Evolutionary conservation across 176 grass and related monocot species (phyloP).

Genomic region (Triticum timopheevii): DNA sequence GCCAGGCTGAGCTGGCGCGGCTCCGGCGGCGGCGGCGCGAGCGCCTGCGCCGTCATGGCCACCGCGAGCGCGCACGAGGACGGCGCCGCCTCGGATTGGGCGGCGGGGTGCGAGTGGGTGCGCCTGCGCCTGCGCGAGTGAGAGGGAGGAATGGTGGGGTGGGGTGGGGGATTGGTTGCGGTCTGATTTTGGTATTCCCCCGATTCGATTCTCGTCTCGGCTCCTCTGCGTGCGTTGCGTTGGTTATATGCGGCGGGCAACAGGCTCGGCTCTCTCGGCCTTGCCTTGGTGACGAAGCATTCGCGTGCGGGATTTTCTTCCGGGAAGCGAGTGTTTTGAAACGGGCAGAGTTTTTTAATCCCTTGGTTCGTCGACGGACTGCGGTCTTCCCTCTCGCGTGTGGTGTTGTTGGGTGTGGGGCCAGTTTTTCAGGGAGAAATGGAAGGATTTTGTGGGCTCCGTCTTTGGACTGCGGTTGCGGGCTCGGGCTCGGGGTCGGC

Average conservation of each 20-base stretch:
- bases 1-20: constrained; percentile 56
- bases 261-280: not conserved
- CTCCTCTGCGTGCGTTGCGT: not conserved
- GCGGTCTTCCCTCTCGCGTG: not conserved
- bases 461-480: not conserved
- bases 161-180: not conserved
- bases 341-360: not conserved
- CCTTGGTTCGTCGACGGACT: not conserved
- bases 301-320: not conserved
- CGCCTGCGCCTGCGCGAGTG: not conserved
- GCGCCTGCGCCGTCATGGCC: constrained; percentile 43
- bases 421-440: not conserved
- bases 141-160: too few relatives aligned
- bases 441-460: constrained; percentile 13
- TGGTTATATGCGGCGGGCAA: constrained; percentile 28
- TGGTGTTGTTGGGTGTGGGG: not conserved
- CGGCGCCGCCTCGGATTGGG: not conserved
- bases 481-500: too few relatives aligned
- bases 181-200: not conserved
- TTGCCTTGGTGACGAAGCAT: constrained; percentile 44
- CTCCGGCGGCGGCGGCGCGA: constrained; percentile 27
- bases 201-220: not conserved
- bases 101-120: constrained; percentile 1
- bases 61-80: not conserved
- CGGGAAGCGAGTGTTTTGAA: constrained; percentile 22